Percentiles rank a stretch among this genome's conserved stretches.
phyloP scores from a whole-genome alignment of 805 yeast genomes.

The Metahyphopichia silvanorum region DNA sequence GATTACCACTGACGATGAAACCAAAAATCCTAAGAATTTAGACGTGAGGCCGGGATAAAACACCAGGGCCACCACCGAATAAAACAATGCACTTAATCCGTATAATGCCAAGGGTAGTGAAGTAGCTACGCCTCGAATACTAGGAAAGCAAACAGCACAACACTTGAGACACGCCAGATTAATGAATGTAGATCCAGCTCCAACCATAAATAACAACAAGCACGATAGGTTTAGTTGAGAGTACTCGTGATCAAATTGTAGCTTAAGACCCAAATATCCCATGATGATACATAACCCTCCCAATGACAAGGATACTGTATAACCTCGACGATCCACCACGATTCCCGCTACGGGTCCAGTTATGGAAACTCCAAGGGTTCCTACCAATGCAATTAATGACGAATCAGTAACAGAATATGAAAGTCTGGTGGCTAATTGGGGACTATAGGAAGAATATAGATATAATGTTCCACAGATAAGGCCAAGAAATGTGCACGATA shows the following conservation, averaged over 20 bases:
- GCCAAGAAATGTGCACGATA: slow-evolving; percentile 41
- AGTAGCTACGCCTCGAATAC: slow-evolving; percentile 68
- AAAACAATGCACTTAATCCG: slow-evolving; percentile 71
- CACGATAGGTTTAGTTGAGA: slow-evolving; percentile 42
- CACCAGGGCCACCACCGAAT: slow-evolving; percentile 51
- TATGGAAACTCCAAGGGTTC: slow-evolving; percentile 60
- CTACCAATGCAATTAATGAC: slow-evolving; percentile 62
- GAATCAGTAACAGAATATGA: slow-evolving; percentile 60
- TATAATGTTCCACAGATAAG: slow-evolving; percentile 72
- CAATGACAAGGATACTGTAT: slow-evolving; percentile 45
- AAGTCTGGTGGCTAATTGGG: slow-evolving; percentile 63
- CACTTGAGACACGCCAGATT: slow-evolving; percentile 67
- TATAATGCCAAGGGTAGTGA: slow-evolving; percentile 71
- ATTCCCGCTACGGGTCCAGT: slow-evolving; percentile 69
- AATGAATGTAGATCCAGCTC: slow-evolving; percentile 65
- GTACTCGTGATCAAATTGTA: slow-evolving; percentile 43
- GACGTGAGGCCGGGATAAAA: slow-evolving; percentile 59
- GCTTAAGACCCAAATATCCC: slow-evolving; percentile 57
- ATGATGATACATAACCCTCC: slow-evolving; percentile 48
- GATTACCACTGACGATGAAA: slow-evolving; percentile 39
- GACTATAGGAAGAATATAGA: slow-evolving; percentile 73
- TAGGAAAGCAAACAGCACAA: slow-evolving; percentile 68
- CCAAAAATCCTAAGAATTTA: slow-evolving; percentile 47
- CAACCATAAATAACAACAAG: slow-evolving; percentile 51
- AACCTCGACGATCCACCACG: slow-evolving; percentile 62